Percentiles rank a stretch among this genome's conserved stretches.
Conservation (phyloP, 768 basidiomycete genomes). For the Hydnum rufescens region DNA sequence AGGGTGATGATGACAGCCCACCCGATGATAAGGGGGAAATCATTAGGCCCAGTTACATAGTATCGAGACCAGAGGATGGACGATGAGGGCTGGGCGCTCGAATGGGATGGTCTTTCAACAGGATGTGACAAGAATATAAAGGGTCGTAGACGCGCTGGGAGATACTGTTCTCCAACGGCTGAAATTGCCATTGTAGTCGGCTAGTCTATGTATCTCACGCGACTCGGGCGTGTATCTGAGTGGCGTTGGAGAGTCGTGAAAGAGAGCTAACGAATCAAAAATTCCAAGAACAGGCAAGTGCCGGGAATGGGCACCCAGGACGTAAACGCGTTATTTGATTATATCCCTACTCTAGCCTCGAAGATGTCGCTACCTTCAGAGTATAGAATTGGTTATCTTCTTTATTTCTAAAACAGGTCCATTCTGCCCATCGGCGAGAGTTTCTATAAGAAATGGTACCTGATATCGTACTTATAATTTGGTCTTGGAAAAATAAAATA, state of each 20-base stretch:
- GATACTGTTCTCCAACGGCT: background rate
- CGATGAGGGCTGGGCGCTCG: background rate
- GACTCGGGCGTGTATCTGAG: too few relatives aligned
- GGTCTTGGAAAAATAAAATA: too few relatives aligned
- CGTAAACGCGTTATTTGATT: constrained; percentile 1
- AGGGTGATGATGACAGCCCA: constrained; percentile 77
- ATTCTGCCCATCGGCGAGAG: too few relatives aligned
- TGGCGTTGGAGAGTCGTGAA: too few relatives aligned
- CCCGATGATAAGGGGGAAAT: constrained; percentile 61
- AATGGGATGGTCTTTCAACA: background rate
- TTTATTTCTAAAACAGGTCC: too few relatives aligned
- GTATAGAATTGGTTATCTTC: too few relatives aligned
- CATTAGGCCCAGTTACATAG: constrained; percentile 20
- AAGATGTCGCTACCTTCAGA: too few relatives aligned
- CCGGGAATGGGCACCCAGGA: constrained; percentile 61
- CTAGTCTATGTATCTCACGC: too few relatives aligned
- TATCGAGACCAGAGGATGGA: background rate
- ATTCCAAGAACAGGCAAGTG: too few relatives aligned
- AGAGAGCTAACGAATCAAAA: too few relatives aligned
- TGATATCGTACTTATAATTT: too few relatives aligned
- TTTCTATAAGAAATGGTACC: too few relatives aligned
- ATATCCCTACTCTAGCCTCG: background rate
- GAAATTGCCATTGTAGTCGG: background rate
- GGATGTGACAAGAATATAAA: background rate
- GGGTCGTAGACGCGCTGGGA: background rate